Base-by-base conservation (phyloP, 2,329 filamentous ascomycete species). In the Fonsecaea pedrosoi region DNA sequence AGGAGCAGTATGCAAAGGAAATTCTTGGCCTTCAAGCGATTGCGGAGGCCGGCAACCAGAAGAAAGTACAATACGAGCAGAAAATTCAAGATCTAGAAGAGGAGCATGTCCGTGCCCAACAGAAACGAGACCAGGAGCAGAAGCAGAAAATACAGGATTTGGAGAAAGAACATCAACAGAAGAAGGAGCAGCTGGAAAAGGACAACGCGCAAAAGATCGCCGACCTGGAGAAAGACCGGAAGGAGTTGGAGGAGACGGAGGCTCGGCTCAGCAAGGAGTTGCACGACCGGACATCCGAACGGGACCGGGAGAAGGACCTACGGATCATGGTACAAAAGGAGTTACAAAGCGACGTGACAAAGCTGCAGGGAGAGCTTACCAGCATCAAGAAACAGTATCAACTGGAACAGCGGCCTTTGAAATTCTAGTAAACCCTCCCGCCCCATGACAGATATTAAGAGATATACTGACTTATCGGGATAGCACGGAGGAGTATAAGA, bases 321-420 rank as follows among this genome's bases (percentile, higher is more conserved):
- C 40, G 57, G 25, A 34, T 34, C 9, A 48, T 48, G 32, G 15
- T 53, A 32, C 57, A 60, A 21, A 30, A 32, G 21, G 50, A 60
- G 42, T 34, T 60, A 30, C 42, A 35, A 21, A 48, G 1, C 2
- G 60, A 55, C 10, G 12, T 62, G 3, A 30, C 10, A 13, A 25
- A 15, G 34, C 10, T 45, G 50, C 13, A 62, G 34, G 48, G 35
- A 38, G 48, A 55, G 34, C 48, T 62, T 54, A n/a, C 7, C 6
- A 54, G 13, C 57, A 60, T 60, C 18, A 60, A 53, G 32, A 21
- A 45, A 48, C 40, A 60, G 30, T 60, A 60, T 25, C 57, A 53
- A 53, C 25, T 50, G 40, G 35, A 38, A 8, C 40, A 13, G 32
- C 57, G n/a, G 40, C 42, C 57, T 15, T 37, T 48, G 25, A 60